Percentiles rank a stretch among this genome's conserved stretches.
Conservation (phyloP, 2,329 filamentous ascomycete species). For the Furcasterigmium furcatum region DNA sequence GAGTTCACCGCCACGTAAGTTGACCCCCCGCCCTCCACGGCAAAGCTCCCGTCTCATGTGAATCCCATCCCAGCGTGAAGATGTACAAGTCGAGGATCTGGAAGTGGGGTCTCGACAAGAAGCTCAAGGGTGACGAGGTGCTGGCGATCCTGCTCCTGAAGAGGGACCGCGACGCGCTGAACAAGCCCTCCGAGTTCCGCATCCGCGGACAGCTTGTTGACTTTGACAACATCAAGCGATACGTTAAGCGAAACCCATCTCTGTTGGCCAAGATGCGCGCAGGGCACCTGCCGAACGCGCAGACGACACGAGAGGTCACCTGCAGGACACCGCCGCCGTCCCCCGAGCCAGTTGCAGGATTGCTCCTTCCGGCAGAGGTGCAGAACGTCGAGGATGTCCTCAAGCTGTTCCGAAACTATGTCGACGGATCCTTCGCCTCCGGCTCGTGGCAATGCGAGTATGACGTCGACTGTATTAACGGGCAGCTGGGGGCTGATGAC, state of each 20-base stretch:
- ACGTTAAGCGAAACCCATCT: constrained; percentile 33
- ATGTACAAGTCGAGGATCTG: constrained; percentile 41
- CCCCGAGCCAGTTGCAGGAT: constrained; percentile 14
- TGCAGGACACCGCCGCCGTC: constrained; percentile 25
- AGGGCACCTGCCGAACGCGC: constrained; percentile 23
- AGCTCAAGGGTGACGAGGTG: constrained; percentile 36
- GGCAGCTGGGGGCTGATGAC: constrained; percentile 11
- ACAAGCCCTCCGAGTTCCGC: constrained; percentile 28
- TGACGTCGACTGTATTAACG: constrained; percentile 21
- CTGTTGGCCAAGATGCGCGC: constrained; percentile 26
- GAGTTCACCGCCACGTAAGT: constrained; percentile 35
- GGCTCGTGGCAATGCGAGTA: constrained; percentile 25
- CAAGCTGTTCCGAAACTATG: constrained; percentile 21
- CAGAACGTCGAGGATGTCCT: constrained; percentile 21
- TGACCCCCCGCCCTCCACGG: neutral
- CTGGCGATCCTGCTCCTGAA: constrained; percentile 32
- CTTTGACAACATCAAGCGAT: constrained; percentile 34
- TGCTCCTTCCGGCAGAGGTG: constrained; percentile 16
- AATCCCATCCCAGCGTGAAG: constrained; percentile 24
- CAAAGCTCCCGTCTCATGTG: neutral
- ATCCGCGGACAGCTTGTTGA: constrained; percentile 34
- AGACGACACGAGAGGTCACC: constrained; percentile 25
- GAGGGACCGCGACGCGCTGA: constrained; percentile 29
- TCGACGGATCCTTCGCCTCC: constrained; percentile 22
- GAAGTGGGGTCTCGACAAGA: constrained; percentile 38